Percentiles rank a stretch among this genome's conserved stretches.
Evolutionary conservation across 129 eudicot genomes (phyloP).

Genomic region (Artemisia annua): DNA sequence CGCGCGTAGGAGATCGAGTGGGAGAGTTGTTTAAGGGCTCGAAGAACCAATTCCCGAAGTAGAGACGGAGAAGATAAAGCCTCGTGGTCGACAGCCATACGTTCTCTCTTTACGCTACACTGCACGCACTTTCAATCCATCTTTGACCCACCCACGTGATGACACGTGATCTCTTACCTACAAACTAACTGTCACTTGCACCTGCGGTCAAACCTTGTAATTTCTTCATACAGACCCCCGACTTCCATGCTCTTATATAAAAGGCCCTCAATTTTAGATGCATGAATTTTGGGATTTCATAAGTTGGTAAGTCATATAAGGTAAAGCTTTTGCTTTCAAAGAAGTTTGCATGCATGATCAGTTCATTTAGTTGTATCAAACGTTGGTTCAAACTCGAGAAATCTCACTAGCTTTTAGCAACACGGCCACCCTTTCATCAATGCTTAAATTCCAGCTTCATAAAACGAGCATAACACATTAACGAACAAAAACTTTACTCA

Average conservation of each 20-base stretch:
- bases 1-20: neutral
- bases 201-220: conserved; percentile 14
- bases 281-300: too few relatives aligned
- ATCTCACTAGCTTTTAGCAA: too few relatives aligned
- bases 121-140: conserved; percentile 40
- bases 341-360: too few relatives aligned
- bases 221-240: neutral
- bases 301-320: too few relatives aligned
- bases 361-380: too few relatives aligned
- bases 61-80: conserved; percentile 38
- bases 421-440: neutral
- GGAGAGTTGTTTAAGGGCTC: conserved; percentile 31
- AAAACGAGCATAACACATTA: too few relatives aligned
- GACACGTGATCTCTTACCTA: conserved; percentile 29
- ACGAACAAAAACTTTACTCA: too few relatives aligned
- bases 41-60: conserved; percentile 29
- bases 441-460: conserved; percentile 8
- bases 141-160: conserved; percentile 38
- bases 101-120: conserved; percentile 39
- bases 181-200: neutral
- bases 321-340: too few relatives aligned
- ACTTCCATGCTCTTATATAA: neutral
- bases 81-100: conserved; percentile 46
- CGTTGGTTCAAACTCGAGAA: too few relatives aligned
- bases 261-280: neutral